Evolutionary conservation across 108 stramenopile genomes (phyloP).

Genomic region (Cyclostephanos tholiformis): DNA sequence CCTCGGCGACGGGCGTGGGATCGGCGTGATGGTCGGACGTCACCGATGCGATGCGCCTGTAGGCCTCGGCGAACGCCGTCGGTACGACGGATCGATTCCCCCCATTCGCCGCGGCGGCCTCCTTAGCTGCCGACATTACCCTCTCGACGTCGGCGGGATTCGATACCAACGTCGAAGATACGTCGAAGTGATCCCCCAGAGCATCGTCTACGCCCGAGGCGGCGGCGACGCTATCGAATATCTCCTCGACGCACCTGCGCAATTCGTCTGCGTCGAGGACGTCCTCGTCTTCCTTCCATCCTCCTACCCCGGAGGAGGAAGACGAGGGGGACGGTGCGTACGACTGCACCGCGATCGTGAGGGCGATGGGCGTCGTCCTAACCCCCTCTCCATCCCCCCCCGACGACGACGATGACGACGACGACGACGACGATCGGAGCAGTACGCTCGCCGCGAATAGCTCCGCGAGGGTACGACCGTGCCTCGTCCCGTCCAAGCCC

Average conservation of each 20-base stretch:
- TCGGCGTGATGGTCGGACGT: slow-evolving; percentile 52
- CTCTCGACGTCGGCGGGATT: slow-evolving; percentile 49
- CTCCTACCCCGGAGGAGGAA: too few species aligned
- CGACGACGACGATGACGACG: neutral
- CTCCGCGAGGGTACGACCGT: slow-evolving; percentile 76
- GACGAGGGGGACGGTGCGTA: too few species aligned
- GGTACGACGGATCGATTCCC: slow-evolving; percentile 13
- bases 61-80: slow-evolving; percentile 56
- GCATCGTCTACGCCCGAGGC: slow-evolving; percentile 36
- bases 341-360: slow-evolving; percentile 61
- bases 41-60: slow-evolving; percentile 46
- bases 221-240: slow-evolving; percentile 69
- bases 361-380: slow-evolving; percentile 6
- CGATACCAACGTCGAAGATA: slow-evolving; percentile 49
- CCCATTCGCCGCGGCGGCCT: slow-evolving; percentile 3
- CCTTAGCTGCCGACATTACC: slow-evolving; percentile 55
- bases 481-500: slow-evolving; percentile 70
- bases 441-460: slow-evolving; percentile 60
- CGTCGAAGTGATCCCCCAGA: slow-evolving; percentile 62
- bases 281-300: slow-evolving; percentile 33
- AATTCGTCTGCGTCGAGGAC: slow-evolving; percentile 33
- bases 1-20: slow-evolving; percentile 73
- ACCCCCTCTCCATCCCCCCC: slow-evolving; percentile 15
- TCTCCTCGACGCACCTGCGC: slow-evolving; percentile 45
- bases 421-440: neutral